Conservation (phyloP, 208 protist genomes). For the Acanthamoeba rhysodes region DNA sequence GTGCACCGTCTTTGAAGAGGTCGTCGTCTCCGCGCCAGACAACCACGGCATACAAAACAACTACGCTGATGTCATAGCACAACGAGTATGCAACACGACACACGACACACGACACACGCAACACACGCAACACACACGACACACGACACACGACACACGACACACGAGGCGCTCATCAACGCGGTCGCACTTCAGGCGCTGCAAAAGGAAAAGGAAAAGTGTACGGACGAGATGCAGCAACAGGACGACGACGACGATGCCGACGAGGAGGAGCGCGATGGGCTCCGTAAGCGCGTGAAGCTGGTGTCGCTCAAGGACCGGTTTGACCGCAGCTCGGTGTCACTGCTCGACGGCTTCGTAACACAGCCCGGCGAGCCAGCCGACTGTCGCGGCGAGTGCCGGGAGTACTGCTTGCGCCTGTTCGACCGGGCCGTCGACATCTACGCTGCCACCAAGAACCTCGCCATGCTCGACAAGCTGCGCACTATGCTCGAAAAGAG, state of each 20-base stretch:
- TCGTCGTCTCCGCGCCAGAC: background rate
- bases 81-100: background rate
- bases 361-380: too few relatives aligned
- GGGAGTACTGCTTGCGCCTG: background rate
- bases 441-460: conserved; percentile 50
- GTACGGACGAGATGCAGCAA: background rate
- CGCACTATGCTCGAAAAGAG: conserved; percentile 19
- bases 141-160: too few relatives aligned
- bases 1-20: conserved; percentile 11
- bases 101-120: too few relatives aligned
- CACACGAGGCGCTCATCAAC: too few relatives aligned
- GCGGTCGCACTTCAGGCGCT: background rate
- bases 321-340: background rate
- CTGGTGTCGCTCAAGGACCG: background rate
- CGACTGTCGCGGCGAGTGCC: background rate
- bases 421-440: conserved; percentile 55
- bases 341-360: background rate
- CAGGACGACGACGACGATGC: background rate
- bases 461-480: conserved; percentile 27
- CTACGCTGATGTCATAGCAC: conserved; percentile 12
- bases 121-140: too few relatives aligned
- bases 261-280: background rate
- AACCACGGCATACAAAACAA: conserved; percentile 40
- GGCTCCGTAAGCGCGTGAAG: background rate
- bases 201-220: conserved; percentile 36